Evolutionary conservation across 305 asterid species (phyloP).

Genomic region (Withania somnifera): DNA sequence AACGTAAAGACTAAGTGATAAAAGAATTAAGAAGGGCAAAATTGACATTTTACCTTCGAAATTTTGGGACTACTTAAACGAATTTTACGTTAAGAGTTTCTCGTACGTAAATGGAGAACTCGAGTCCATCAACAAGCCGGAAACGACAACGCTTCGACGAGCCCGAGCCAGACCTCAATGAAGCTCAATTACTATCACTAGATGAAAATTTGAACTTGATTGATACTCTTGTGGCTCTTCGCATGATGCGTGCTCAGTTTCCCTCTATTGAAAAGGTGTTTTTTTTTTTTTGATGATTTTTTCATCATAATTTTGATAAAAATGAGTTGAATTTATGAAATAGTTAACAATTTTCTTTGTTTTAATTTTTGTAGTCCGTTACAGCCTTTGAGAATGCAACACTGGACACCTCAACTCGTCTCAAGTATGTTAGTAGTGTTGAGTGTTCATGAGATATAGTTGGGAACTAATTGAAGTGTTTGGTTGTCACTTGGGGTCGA

Average conservation of each 20-base stretch:
- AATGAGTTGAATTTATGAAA: not conserved
- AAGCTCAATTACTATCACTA: constrained; percentile 22
- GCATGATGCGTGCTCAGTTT: constrained; percentile 88
- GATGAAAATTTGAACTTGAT: constrained; percentile 60
- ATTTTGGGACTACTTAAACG: not conserved
- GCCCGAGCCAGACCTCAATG: not conserved
- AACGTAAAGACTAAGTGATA: too few relatives aligned
- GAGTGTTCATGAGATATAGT: too few relatives aligned
- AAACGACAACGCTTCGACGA: constrained; percentile 34
- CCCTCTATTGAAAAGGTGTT: constrained; percentile 61
- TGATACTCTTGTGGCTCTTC: constrained; percentile 83
- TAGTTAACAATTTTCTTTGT: too few relatives aligned
- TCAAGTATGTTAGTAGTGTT: too few relatives aligned
- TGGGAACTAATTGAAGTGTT: too few relatives aligned
- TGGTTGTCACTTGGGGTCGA: too few relatives aligned
- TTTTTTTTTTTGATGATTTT: not conserved
- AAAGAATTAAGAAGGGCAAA: not conserved
- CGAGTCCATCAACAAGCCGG: constrained; percentile 34
- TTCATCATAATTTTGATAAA: not conserved
- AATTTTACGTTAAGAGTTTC: not conserved
- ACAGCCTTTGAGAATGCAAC: too few relatives aligned
- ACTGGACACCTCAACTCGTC: too few relatives aligned
- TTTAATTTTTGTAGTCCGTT: too few relatives aligned
- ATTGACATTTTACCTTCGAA: not conserved
- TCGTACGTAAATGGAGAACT: not conserved